Evolutionary conservation across 2,329 filamentous ascomycete genomes (phyloP).

Genomic region (Ophiostoma piceae): DNA sequence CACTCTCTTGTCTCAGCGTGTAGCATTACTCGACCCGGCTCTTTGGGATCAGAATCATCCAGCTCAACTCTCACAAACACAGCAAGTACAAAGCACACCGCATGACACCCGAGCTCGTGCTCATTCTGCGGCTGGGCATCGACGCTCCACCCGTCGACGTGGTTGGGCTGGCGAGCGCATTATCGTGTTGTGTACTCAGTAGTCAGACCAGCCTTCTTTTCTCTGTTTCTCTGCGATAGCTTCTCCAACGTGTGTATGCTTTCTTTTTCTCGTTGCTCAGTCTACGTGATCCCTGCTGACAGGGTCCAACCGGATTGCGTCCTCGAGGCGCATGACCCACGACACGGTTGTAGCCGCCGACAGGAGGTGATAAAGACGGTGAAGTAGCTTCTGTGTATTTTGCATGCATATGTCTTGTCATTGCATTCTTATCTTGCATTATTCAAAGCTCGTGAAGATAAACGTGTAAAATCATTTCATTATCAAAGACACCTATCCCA

Average conservation of each 20-base stretch:
- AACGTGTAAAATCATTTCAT: too few relatives aligned
- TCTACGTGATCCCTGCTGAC: background rate
- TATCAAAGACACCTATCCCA: background rate
- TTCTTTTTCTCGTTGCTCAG: conserved; percentile 4
- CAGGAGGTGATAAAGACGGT: background rate
- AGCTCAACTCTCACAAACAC: background rate
- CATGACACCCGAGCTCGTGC: background rate
- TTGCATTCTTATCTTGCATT: background rate
- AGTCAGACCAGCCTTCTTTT: conserved; percentile 3
- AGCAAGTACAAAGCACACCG: background rate
- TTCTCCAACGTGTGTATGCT: background rate
- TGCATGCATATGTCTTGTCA: too few relatives aligned
- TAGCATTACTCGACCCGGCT: background rate
- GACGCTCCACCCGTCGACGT: conserved; percentile 14
- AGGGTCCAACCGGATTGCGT: conserved; percentile 5
- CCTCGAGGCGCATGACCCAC: conserved; percentile 3
- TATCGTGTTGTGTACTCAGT: background rate
- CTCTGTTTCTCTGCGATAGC: background rate
- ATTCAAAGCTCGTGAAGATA: too few relatives aligned
- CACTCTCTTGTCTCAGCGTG: background rate
- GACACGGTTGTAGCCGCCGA: background rate
- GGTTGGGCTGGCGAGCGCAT: background rate
- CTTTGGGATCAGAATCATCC: background rate
- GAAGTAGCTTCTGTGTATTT: too few relatives aligned
- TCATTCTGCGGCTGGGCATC: conserved; percentile 5